Conservation (phyloP, 495 filamentous ascomycete genomes). For the Penicillium pulvis region DNA sequence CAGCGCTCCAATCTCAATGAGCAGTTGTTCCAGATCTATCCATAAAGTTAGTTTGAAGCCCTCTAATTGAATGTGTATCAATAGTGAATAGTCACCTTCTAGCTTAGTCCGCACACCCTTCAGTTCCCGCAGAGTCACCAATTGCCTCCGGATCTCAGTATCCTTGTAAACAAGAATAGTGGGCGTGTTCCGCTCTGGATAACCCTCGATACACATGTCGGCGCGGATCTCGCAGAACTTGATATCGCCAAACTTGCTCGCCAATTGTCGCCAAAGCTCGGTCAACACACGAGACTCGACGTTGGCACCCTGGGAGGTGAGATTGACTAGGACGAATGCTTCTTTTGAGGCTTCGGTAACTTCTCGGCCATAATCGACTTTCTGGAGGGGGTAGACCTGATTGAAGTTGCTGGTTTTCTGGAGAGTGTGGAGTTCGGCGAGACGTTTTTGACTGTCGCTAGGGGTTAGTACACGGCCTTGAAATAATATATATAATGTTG, state of each 20-base stretch:
- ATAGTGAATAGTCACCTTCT: conserved; percentile 47
- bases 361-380: conserved; percentile 86
- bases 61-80: background rate
- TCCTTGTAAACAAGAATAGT: conserved; percentile 92
- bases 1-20: conserved; percentile 81
- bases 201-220: conserved; percentile 93
- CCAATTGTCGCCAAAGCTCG: conserved; percentile 85
- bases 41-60: conserved; percentile 1
- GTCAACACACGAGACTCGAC: conserved; percentile 78
- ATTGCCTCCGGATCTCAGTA: conserved; percentile 84
- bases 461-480: conserved; percentile 19
- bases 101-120: conserved; percentile 68
- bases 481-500: background rate
- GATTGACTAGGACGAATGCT: conserved; percentile 77
- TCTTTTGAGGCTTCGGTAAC: conserved; percentile 88
- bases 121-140: conserved; percentile 82
- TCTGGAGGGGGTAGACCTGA: conserved; percentile 89
- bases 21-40: conserved; percentile 67
- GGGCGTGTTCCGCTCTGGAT: conserved; percentile 91
- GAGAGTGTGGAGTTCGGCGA: conserved; percentile 75
- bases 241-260: conserved; percentile 81
- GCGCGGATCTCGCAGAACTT: conserved; percentile 98
- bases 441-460: conserved; percentile 66
- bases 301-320: conserved; percentile 80
- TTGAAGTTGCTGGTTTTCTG: conserved; percentile 76